phyloP scores from a whole-genome alignment of 2,329 filamentous ascomycete species.

The Claviceps maximensis region DNA sequence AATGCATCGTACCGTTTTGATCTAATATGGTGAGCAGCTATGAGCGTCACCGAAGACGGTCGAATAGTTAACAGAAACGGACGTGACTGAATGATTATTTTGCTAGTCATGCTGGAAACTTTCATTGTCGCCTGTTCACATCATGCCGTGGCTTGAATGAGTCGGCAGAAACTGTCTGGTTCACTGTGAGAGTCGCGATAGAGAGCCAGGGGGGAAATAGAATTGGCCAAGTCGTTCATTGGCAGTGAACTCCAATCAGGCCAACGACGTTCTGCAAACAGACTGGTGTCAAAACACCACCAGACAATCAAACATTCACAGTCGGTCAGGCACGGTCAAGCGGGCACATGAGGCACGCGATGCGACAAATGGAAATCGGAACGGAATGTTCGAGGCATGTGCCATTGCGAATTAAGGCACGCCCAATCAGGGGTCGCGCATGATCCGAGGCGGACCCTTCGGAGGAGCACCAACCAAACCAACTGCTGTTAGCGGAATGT shows the following conservation, averaged over 20 bases:
- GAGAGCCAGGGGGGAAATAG: not conserved
- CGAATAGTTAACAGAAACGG: not conserved
- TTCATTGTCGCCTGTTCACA: not conserved
- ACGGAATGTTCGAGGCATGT: not conserved
- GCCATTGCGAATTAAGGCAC: not conserved
- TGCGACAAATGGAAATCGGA: not conserved
- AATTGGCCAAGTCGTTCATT: not conserved
- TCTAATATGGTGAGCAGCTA: constrained; percentile 6
- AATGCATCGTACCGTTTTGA: constrained; percentile 32
- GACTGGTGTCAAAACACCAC: no score
- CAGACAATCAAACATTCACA: no score
- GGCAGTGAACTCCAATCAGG: not conserved
- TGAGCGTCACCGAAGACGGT: not conserved
- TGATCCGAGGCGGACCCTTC: not conserved
- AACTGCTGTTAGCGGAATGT: no score
- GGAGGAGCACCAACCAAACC: not conserved
- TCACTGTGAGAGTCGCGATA: not conserved
- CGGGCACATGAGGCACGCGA: not conserved
- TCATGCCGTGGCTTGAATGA: not conserved
- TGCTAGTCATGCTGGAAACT: not conserved
- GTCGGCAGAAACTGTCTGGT: not conserved
- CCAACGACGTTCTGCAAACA: no score
- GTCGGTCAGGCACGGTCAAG: no score
- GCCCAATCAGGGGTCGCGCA: not conserved
- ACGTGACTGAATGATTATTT: not conserved